phyloP scores from a whole-genome alignment of 2,329 filamentous ascomycete species.

The Bipolaris victoriae region DNA sequence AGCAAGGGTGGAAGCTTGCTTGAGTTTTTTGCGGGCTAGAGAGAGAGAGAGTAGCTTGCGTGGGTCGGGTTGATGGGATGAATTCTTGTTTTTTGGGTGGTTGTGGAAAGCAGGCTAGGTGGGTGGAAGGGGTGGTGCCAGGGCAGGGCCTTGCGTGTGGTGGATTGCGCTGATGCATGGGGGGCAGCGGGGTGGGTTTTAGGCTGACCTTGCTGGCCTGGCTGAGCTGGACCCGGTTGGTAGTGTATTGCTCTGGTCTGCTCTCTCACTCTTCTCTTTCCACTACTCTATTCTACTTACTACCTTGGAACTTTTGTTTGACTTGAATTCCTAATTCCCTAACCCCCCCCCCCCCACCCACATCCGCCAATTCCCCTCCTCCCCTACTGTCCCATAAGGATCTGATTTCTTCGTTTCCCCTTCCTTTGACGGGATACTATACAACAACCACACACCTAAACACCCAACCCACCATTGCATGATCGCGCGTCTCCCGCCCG shows the following conservation, averaged over 20 bases:
- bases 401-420: not conserved
- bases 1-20: constrained; percentile 13
- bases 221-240: too few species aligned
- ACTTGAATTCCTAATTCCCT: constrained; percentile 5
- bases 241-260: too few species aligned
- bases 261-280: too few species aligned
- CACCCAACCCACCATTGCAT: constrained; percentile 17
- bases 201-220: too few species aligned
- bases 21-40: too few species aligned
- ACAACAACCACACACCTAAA: not conserved
- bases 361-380: not conserved
- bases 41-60: too few species aligned
- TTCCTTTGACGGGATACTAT: not conserved
- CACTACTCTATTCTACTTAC: too few species aligned
- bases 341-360: not conserved
- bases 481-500: constrained; percentile 24
- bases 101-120: too few species aligned
- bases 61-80: not conserved
- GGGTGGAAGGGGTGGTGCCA: too few species aligned
- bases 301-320: not conserved
- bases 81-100: constrained; percentile 46
- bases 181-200: too few species aligned
- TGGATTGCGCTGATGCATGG: too few species aligned
- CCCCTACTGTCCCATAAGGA: not conserved
- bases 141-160: too few species aligned